These are phyloP conservation scores for Lactarius akahatsu DNA, from an alignment of 768 basidiomycete species.

Conservation along the genomic window DNA sequence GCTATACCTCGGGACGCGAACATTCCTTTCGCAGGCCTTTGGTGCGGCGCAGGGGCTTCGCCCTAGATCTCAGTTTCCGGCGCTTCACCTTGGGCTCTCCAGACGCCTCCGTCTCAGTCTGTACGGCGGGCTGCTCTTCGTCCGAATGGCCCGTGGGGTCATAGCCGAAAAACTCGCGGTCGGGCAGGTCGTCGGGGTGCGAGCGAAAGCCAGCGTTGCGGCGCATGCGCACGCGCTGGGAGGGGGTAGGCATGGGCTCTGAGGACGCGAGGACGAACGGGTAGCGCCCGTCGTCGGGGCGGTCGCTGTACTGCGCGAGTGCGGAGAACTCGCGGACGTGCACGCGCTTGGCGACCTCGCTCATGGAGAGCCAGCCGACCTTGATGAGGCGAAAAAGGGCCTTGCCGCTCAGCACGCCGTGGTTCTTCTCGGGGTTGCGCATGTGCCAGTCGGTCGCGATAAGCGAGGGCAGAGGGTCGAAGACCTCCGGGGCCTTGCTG, in stretches of 20 bases:
- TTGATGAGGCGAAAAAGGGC: constrained; percentile 33
- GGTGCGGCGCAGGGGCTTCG: constrained; percentile 8
- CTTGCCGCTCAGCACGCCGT: constrained; percentile 28
- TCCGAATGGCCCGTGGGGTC: constrained; percentile 13
- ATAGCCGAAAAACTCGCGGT: constrained; percentile 30
- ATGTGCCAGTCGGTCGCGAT: constrained; percentile 35
- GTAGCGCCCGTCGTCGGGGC: constrained; percentile 30
- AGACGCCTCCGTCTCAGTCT: not conserved
- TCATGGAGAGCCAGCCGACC: constrained; percentile 33
- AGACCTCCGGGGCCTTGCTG: constrained; percentile 32
- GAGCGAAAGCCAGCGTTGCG: constrained; percentile 17
- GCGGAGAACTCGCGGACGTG: constrained; percentile 29
- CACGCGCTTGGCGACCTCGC: constrained; percentile 32
- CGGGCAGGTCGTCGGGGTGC: constrained; percentile 29
- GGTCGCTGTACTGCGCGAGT: constrained; percentile 29
- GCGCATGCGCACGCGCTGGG: constrained; percentile 31
- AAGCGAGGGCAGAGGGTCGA: constrained; percentile 31
- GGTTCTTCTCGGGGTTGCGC: constrained; percentile 24
- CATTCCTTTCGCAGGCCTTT: constrained; percentile 12
- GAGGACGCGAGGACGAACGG: constrained; percentile 29
- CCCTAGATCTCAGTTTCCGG: not conserved
- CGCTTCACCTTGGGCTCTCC: constrained; percentile 18
- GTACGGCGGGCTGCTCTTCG: not conserved
- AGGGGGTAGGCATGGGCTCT: constrained; percentile 30
- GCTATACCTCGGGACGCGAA: constrained; percentile 18